A percentile compares a stretch with the other conserved stretches of the same genome.
Evolutionary conservation across 371 early-diverging fungal genomes (phyloP).

Genomic region (Mucor saturninus): DNA sequence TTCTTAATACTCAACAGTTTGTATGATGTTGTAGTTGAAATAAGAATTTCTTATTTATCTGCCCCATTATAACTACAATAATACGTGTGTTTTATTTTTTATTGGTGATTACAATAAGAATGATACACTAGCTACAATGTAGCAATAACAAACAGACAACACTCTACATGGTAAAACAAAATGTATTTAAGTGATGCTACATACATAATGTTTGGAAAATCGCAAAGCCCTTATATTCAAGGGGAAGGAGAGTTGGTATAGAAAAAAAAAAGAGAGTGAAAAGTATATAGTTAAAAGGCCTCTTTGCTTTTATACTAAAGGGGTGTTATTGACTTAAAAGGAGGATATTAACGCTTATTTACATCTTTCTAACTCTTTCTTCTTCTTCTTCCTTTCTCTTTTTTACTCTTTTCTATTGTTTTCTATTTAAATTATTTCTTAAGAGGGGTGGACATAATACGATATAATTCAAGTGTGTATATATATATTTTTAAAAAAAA

Average conservation of each 20-base stretch:
- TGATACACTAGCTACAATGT: too few relatives aligned
- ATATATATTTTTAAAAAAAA: conserved; percentile 4
- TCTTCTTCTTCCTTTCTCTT: neutral
- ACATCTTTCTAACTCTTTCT: neutral
- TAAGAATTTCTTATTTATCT: conserved; percentile 5
- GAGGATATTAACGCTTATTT: conserved; percentile 4
- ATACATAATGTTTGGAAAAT: conserved; percentile 10
- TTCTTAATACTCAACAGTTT: neutral
- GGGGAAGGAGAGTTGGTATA: conserved; percentile 7
- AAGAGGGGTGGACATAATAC: neutral
- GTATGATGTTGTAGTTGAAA: conserved; percentile 2
- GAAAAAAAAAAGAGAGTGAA: neutral
- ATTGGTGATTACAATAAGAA: neutral
- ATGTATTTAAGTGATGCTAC: neutral
- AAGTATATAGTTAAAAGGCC: neutral
- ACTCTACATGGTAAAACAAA: neutral
- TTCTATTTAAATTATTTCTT: neutral
- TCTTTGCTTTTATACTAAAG: conserved; percentile 5
- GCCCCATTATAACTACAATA: neutral
- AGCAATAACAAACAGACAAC: too few relatives aligned
- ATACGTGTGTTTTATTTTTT: neutral
- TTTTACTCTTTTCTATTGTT: neutral
- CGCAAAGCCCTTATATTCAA: conserved; percentile 7
- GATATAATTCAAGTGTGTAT: neutral
- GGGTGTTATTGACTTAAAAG: conserved; percentile 9